These are phyloP conservation scores for Gossypium turneri DNA, from an alignment of 345 rosid species.

Conservation along the genomic window DNA sequence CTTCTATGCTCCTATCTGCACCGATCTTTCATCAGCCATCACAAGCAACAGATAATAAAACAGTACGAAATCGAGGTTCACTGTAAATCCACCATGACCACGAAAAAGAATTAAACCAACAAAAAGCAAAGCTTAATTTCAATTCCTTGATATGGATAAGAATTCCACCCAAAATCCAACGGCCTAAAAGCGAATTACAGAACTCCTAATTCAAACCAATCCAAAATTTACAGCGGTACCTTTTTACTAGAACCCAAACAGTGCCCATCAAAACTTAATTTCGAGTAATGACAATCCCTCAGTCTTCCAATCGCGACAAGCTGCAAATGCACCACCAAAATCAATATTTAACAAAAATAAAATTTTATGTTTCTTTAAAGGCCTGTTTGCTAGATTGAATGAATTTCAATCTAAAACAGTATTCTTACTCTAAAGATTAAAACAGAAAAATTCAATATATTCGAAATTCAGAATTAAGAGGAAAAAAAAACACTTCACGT, in stretches of 20 bases:
- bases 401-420: neutral
- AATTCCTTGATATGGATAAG: conserved; percentile 20
- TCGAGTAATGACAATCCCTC: conserved; percentile 22
- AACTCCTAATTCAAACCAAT: conserved; percentile 18
- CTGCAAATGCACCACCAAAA: conserved; percentile 32
- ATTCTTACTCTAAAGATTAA: neutral
- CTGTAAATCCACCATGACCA: conserved; percentile 16
- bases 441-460: conserved; percentile 12
- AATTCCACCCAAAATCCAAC: conserved; percentile 13
- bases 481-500: conserved; percentile 8
- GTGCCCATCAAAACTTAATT: conserved; percentile 19
- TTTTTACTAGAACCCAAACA: conserved; percentile 6
- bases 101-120: conserved; percentile 9
- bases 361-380: neutral
- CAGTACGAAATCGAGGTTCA: neutral
- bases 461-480: neutral
- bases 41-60: neutral
- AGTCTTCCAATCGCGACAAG: conserved; percentile 21
- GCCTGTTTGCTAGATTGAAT: neutral
- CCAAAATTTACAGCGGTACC: neutral
- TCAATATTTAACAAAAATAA: neutral
- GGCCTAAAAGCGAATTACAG: conserved; percentile 10
- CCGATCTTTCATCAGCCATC: conserved; percentile 15
- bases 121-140: conserved; percentile 1
- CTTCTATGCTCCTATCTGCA: conserved; percentile 12